A percentile compares a stretch with the other conserved stretches of the same genome.
Evolutionary conservation across 2,329 filamentous ascomycete genomes (phyloP).

Genomic region (Alternaria rosae): DNA sequence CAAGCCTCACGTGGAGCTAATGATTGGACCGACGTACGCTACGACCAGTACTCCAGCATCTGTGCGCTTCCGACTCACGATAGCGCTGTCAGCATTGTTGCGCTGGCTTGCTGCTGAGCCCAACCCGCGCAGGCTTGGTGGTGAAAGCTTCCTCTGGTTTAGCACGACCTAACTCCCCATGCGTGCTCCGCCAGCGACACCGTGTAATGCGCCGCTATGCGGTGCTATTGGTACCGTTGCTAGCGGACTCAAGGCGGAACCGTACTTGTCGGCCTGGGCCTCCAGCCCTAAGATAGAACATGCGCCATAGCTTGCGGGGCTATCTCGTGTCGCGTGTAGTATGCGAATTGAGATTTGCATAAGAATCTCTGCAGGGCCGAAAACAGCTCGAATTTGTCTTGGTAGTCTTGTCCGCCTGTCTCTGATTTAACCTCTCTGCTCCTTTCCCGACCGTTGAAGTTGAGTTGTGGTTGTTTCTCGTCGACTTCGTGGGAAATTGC

Average conservation of each 20-base stretch:
- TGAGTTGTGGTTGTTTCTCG: not conserved
- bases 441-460: not conserved
- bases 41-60: not conserved
- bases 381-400: not conserved
- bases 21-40: slow-evolving; percentile 1
- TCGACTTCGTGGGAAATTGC: not conserved
- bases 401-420: not conserved
- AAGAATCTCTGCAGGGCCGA: slow-evolving; percentile 7
- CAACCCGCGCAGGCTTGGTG: not conserved
- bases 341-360: slow-evolving; percentile 9
- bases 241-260: slow-evolving; percentile 2
- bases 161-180: slow-evolving; percentile 7
- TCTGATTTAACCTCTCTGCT: not conserved
- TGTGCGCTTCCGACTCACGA: not conserved
- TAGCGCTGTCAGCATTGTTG: slow-evolving; percentile 7
- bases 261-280: not conserved
- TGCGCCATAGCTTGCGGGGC: slow-evolving; percentile 3
- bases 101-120: not conserved
- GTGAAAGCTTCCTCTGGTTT: slow-evolving; percentile 2
- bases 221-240: slow-evolving; percentile 12
- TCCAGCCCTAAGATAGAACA: slow-evolving; percentile 4
- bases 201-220: slow-evolving; percentile 19
- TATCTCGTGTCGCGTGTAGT: slow-evolving; percentile 3
- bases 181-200: slow-evolving; percentile 11
- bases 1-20: slow-evolving; percentile 8